Evolutionary conservation across 441 rosid species (phyloP).

Genomic region (Pelargonium myrrhifolium): DNA sequence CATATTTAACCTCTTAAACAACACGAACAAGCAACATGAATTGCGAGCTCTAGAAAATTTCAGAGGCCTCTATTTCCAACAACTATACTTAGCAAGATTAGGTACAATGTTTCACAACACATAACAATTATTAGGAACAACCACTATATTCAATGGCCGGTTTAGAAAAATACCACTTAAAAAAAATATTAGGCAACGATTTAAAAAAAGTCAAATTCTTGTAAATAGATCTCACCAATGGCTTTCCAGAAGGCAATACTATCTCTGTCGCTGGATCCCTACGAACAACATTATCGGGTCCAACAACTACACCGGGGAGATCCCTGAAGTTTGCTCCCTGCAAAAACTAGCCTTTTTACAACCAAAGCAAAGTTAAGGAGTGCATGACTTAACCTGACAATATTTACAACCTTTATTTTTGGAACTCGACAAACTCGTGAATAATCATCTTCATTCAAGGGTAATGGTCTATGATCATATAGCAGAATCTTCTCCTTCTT

Average conservation of each 20-base stretch:
- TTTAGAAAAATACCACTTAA: background rate
- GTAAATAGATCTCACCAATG: conserved; percentile 36
- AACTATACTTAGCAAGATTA: no score
- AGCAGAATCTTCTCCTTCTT: conserved; percentile 35
- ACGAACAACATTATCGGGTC: conserved; percentile 37
- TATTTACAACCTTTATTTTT: conserved; percentile 44
- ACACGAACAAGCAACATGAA: no score
- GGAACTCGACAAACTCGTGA: conserved; percentile 54
- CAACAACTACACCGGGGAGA: conserved; percentile 57
- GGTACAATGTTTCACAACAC: no score
- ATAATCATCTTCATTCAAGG: conserved; percentile 44
- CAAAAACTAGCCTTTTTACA: background rate
- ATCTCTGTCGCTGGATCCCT: conserved; percentile 45
- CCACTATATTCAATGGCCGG: background rate
- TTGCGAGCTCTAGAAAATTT: no score
- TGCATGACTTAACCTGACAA: background rate
- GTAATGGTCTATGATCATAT: conserved; percentile 51
- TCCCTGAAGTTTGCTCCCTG: conserved; percentile 72
- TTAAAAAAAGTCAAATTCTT: background rate
- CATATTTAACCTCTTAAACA: no score
- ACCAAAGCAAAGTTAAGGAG: background rate
- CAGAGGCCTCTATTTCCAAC: no score
- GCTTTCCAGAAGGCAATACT: conserved; percentile 34
- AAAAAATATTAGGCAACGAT: background rate
- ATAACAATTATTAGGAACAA: background rate